phyloP scores from a whole-genome alignment of 768 basidiomycete species.

The Mycena amicta region DNA sequence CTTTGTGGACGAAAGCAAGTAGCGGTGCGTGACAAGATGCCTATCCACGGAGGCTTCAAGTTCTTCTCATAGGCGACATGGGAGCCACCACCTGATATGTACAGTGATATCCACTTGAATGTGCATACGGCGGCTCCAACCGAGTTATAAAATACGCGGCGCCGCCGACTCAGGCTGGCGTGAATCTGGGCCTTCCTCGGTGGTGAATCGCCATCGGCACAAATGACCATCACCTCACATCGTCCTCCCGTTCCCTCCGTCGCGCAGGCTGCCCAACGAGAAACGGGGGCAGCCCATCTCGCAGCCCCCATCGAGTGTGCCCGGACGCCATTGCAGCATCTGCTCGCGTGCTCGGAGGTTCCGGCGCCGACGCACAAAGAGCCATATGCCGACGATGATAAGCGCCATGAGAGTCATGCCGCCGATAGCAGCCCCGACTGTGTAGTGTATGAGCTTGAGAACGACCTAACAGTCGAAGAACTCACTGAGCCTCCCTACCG shows the following conservation, averaged over 20 bases:
- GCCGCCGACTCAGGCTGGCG: conserved; percentile 5
- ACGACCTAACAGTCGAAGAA: too few species aligned
- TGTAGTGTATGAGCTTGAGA: too few species aligned
- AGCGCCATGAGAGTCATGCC: conserved; percentile 9
- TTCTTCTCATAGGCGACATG: too few species aligned
- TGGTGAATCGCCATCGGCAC: neutral
- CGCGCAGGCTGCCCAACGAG: neutral
- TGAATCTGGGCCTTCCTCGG: neutral
- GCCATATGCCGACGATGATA: conserved; percentile 6
- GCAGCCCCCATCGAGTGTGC: neutral
- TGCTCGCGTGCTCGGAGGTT: neutral
- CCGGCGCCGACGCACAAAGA: conserved; percentile 2
- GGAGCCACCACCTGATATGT: too few species aligned
- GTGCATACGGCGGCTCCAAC: too few species aligned
- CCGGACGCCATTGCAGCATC: neutral
- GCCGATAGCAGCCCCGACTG: conserved; percentile 5
- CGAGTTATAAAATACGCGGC: conserved; percentile 2
- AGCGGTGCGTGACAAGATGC: too few species aligned
- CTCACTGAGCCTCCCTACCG: too few species aligned
- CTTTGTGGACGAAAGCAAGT: too few species aligned
- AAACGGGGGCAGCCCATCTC: neutral
- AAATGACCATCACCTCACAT: neutral
- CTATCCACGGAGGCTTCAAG: too few species aligned
- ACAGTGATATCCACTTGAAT: too few species aligned
- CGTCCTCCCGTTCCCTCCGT: neutral